Evolutionary conservation across 2,329 filamentous ascomycete genomes (phyloP), one percentile per base, ranked within the genome.

Genomic region (Hypoxylon sp.): DNA sequence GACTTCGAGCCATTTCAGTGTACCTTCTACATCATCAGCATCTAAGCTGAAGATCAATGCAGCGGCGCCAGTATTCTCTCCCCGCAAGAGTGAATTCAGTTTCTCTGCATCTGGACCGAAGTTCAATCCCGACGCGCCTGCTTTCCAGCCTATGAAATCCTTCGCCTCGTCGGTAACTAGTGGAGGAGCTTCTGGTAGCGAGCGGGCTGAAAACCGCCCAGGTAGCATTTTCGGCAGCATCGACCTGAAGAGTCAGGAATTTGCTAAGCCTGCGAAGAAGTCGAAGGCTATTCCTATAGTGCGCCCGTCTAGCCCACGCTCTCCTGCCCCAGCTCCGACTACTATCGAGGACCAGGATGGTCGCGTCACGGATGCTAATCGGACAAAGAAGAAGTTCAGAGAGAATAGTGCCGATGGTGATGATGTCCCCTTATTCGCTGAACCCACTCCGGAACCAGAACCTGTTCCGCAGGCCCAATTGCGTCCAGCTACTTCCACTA

Each of bases 221-320:
- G 81, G 81, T 68, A 86, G 87, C 57, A 92, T 94, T 73, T 93
- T 94, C 77, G 86, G 89, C 53, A 90, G 89, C 46, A 91, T 94
- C 71, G 87, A 89, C 69, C 81, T 92, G 32, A 87, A 84, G 60
- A 79, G 85, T 32, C 84, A 86, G 13, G 89, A 93, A 21, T 85
- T 89, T 54, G 81, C 88, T 29, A 92, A 92, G 74, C 87, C 90
- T 6, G 79, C 81, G 0, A 93, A 92, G 80, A 89, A 89, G 73
- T 93, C 91, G 3, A 98, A 96, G 81, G 93, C 93, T 8, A 87
- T 97, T 60, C 92, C 94, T 0, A 97, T 97, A 69, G 81, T 95
- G 8, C 86, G 85, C 42, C 92, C 92, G 0, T 84, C 89, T 63
- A 89, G 84, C 73, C 80, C 70, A 65, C 82, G 83, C 72, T 79